Conservation (phyloP, 495 filamentous ascomycete species). For the Apodospora peruviana region DNA sequence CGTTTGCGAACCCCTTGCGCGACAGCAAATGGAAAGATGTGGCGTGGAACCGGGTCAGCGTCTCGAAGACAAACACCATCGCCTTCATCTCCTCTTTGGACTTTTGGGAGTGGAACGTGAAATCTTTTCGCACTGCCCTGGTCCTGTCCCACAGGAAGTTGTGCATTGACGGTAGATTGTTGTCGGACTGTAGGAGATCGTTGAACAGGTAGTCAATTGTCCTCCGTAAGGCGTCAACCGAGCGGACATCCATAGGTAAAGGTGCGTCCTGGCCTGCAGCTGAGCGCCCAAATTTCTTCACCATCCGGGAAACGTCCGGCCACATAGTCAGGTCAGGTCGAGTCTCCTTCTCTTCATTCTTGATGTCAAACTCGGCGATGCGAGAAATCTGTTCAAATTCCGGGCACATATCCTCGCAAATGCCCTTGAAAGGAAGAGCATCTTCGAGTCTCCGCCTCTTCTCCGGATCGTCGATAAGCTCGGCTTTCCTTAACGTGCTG, state of each 20-base stretch:
- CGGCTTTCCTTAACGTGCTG: slow-evolving; percentile 61
- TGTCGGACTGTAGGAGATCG: slow-evolving; percentile 59
- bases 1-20: slow-evolving; percentile 50
- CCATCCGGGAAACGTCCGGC: slow-evolving; percentile 37
- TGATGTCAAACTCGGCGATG: slow-evolving; percentile 60
- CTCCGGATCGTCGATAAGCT: slow-evolving; percentile 83
- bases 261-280: slow-evolving; percentile 90
- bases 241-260: slow-evolving; percentile 86
- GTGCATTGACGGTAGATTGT: slow-evolving; percentile 63
- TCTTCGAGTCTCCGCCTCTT: slow-evolving; percentile 73
- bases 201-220: slow-evolving; percentile 81
- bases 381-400: slow-evolving; percentile 79
- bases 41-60: slow-evolving; percentile 88
- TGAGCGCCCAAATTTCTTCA: slow-evolving; percentile 86
- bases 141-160: slow-evolving; percentile 94
- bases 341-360: slow-evolving; percentile 42
- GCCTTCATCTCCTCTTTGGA: slow-evolving; percentile 54
- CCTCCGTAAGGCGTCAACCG: slow-evolving; percentile 64
- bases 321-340: slow-evolving; percentile 31
- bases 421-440: slow-evolving; percentile 82
- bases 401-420: slow-evolving; percentile 90
- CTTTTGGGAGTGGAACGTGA: slow-evolving; percentile 76
- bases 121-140: slow-evolving; percentile 86
- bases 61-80: slow-evolving; percentile 78
- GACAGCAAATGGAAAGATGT: slow-evolving; percentile 80